Evolutionary conservation across 2,329 filamentous ascomycete genomes (phyloP).

Genomic region (Calonectria henricotiae): DNA sequence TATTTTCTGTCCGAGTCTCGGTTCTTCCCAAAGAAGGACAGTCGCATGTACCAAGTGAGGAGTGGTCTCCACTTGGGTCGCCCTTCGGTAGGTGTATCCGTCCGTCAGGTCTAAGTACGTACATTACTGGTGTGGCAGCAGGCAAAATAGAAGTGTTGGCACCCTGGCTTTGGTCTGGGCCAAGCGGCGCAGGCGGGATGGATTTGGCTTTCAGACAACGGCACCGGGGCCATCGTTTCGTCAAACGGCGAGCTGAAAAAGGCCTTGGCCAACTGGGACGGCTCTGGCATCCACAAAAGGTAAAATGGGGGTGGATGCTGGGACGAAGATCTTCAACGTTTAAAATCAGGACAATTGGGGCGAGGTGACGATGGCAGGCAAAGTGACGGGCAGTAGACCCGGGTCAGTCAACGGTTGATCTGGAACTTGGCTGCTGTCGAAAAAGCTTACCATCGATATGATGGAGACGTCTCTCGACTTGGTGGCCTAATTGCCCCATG

Average conservation of each 20-base stretch:
- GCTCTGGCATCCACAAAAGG: slow-evolving; percentile 1
- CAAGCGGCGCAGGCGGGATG: slow-evolving; percentile 28
- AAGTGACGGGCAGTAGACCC: slow-evolving; percentile 10
- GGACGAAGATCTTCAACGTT: slow-evolving; percentile 15
- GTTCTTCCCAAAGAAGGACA: slow-evolving; percentile 35
- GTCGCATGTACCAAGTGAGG: slow-evolving; percentile 27
- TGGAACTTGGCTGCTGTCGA: slow-evolving; percentile 6
- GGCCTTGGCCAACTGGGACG: slow-evolving; percentile 5
- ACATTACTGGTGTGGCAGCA: slow-evolving; percentile 15
- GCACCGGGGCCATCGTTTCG: slow-evolving; percentile 40
- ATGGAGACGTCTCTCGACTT: slow-evolving; percentile 40
- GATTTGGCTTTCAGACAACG: slow-evolving; percentile 36
- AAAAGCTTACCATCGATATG: slow-evolving; percentile 31
- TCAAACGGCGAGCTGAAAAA: slow-evolving; percentile 32
- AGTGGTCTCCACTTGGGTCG: slow-evolving; percentile 27
- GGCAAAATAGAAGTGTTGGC: slow-evolving; percentile 22
- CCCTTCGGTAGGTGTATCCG: slow-evolving; percentile 30
- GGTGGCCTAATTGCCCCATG: slow-evolving; percentile 36
- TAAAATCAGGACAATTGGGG: slow-evolving; percentile 15
- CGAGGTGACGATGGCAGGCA: not conserved
- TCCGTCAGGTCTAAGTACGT: not conserved
- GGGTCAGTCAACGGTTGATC: slow-evolving; percentile 28
- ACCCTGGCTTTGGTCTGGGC: slow-evolving; percentile 22
- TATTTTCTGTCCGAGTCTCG: slow-evolving; percentile 33
- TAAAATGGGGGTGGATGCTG: slow-evolving; percentile 1